Conservation (phyloP, 2,329 filamentous ascomycete species). For the Lachnellula hyalina region DNA sequence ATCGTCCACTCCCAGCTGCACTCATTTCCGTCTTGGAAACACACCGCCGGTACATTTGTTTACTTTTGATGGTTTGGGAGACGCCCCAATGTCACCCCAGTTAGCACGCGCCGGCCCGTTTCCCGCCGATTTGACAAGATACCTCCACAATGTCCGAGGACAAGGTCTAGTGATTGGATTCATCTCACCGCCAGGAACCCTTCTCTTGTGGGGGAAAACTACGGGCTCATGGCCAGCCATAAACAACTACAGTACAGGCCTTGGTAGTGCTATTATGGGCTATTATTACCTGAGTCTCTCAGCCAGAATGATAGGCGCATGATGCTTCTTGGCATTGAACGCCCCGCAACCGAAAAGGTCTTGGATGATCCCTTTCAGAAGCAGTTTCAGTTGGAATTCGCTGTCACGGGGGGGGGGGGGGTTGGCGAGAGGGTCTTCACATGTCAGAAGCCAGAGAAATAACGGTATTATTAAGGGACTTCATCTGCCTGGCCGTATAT, state of each 20-base stretch:
- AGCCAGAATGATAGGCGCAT: neutral
- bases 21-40: too few species aligned
- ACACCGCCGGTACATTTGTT: too few species aligned
- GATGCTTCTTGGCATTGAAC: neutral
- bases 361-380: too few species aligned
- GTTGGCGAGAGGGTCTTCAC: slow-evolving; percentile 11
- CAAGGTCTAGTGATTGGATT: neutral
- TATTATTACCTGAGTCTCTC: neutral
- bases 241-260: neutral
- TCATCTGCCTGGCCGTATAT: neutral
- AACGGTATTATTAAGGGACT: neutral
- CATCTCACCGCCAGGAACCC: neutral
- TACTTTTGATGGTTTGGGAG: too few species aligned
- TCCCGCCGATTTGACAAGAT: neutral
- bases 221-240: neutral
- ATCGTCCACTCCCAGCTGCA: too few species aligned
- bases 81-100: neutral
- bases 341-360: neutral
- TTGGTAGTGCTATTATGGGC: neutral
- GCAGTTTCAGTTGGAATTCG: slow-evolving; percentile 11
- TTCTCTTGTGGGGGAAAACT: neutral
- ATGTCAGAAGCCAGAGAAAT: slow-evolving; percentile 1
- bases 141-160: too few species aligned
- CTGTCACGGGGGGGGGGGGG: slow-evolving; percentile 10
- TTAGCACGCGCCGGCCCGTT: neutral